Evolutionary conservation across 2,329 filamentous ascomycete species (phyloP), one percentile per base, ranked within the genome.

Genomic region (Fusarium annulatum): DNA sequence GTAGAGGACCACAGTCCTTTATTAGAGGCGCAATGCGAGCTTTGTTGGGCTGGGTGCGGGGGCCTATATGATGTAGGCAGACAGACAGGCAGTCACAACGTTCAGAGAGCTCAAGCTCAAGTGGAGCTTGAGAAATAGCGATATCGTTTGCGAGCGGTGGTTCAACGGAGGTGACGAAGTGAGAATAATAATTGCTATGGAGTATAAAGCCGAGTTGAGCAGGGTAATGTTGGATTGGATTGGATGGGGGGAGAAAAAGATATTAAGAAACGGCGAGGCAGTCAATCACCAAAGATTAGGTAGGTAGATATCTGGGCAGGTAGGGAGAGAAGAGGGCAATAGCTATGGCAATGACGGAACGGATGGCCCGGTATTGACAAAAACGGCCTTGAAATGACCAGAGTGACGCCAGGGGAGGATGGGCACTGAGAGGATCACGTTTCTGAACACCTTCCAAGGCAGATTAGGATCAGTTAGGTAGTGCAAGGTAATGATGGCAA

Each of bases 341-440:
- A 30, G 42, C 15, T 55, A 57, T 21, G 52, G 42, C n/a, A 48
- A 46, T 55, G 64, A 73, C 70, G 70, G 70, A 73, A 51, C 71
- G 71, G 67, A 73, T 71, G 43, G 33, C 49, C 67, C 71, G 67
- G 71, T 58, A 46, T n/a, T 52, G 56, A 56, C 45, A 65, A 33
- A 42, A 49, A 41, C 34, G 26, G 33, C 34, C 28, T 52, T 33
- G 19, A 58, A n/a, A 23, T 34, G 62, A 43, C 43, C 62, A 46
- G 61, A 33, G 68, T 74, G 72, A 74, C 72, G 68, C 67, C 72
- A 72, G 49, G 57, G 49, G 58, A 64, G 67, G 61, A 63, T 61
- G 67, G 30, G 71, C 56, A 69, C 71, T 56, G 51, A 69, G 39
- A 42, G 30, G 69, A 73, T 70, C 69, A 52, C 70, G 69, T 52